A percentile compares a stretch with the other conserved stretches of the same genome.
phyloP scores from a whole-genome alignment of 176 grass and related monocot genomes.

The Puccinellia tenuiflora region DNA sequence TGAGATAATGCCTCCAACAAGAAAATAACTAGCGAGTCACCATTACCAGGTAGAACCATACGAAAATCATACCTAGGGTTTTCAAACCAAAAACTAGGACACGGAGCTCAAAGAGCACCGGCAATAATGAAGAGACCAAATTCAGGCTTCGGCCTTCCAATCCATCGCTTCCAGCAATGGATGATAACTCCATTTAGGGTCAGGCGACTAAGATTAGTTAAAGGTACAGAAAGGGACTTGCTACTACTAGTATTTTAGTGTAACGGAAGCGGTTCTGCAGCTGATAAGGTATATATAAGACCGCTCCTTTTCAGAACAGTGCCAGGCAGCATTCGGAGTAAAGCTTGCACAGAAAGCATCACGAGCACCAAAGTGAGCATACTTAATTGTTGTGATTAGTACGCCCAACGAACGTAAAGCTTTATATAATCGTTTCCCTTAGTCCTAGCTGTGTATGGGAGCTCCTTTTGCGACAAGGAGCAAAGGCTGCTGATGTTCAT shows the following conservation, averaged over 20 bases:
- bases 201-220: not conserved
- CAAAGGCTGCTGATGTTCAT: no score
- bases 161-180: not conserved
- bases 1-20: no score
- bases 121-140: no score
- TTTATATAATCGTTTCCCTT: not conserved
- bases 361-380: not conserved
- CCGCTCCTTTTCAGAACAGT: slow-evolving; percentile 12
- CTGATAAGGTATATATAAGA: not conserved
- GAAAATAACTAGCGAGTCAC: no score
- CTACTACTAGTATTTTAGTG: not conserved
- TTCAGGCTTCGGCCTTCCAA: not conserved
- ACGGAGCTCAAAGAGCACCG: no score
- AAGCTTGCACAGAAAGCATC: not conserved
- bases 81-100: no score
- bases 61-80: no score
- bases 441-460: not conserved
- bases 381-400: slow-evolving; percentile 1
- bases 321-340: not conserved
- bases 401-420: not conserved
- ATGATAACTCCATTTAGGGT: not conserved
- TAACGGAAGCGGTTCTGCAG: not conserved
- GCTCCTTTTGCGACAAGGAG: not conserved
- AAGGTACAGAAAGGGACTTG: not conserved
- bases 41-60: no score